Evolutionary conservation across 164 flowering plant genomes (phyloP).

Genomic region (Dillenia suffruticosa): DNA sequence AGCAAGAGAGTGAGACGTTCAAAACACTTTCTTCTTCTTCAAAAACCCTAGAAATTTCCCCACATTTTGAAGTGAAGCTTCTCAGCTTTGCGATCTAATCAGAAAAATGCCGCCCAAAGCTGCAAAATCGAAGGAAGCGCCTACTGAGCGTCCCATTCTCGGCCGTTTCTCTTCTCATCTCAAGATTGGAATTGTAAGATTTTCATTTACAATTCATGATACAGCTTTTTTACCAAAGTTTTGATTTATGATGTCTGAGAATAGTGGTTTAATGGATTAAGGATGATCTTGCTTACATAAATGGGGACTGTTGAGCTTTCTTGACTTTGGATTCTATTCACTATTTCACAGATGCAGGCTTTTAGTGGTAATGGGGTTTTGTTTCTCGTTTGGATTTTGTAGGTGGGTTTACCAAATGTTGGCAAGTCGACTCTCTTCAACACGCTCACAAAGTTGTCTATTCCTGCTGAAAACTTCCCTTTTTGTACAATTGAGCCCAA

Average conservation of each 20-base stretch:
- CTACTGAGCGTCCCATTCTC: slow-evolving; percentile 79
- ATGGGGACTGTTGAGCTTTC: too few relatives aligned
- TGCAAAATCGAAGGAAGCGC: slow-evolving; percentile 79
- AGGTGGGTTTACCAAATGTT: slow-evolving; percentile 99
- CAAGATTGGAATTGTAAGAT: slow-evolving; percentile 83
- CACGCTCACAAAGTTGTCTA: slow-evolving; percentile 83
- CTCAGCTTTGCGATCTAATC: not conserved
- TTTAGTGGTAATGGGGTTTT: not conserved
- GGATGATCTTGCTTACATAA: not conserved
- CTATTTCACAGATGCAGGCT: too few relatives aligned
- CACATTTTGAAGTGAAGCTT: not conserved
- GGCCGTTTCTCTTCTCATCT: slow-evolving; percentile 97
- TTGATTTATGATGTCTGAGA: not conserved
- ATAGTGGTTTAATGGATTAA: not conserved
- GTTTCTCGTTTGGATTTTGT: slow-evolving; percentile 11
- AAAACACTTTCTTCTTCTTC: too few relatives aligned
- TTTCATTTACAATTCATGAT: not conserved
- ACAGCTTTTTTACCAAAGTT: not conserved
- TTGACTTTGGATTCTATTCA: too few relatives aligned
- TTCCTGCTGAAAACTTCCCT: slow-evolving; percentile 97
- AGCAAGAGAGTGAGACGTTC: too few relatives aligned
- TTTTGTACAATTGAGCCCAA: slow-evolving; percentile 98
- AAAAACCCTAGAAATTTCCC: slow-evolving; percentile 10
- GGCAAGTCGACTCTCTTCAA: slow-evolving; percentile 98
- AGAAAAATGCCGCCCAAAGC: slow-evolving; percentile 77